Evolutionary conservation across 164 flowering plant species (phyloP), one percentile per base, ranked within the genome.

Genomic region (Vitis rotundifolia): DNA sequence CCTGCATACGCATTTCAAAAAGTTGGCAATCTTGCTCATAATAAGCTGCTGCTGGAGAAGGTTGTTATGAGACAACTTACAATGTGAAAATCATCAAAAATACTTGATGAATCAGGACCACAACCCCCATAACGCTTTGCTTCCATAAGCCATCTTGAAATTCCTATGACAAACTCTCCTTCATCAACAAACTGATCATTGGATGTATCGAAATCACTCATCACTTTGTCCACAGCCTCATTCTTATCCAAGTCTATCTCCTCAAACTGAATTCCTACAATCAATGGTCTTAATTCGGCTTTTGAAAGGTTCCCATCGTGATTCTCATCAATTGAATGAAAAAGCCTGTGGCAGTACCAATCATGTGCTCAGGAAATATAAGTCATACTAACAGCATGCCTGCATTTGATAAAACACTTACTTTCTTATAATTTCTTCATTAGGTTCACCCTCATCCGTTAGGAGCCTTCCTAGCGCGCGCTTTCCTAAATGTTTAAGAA

Each of bases 171-270:
- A 49, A 94, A 94, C 74, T 94, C 98, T 0, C 65, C 49, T 11
- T 53, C 28, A 18, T 81, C 83, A 66, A 94, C 59, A 13, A 8
- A 55, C 11, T 52, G 9, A 80, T 90, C 86, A 37, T 50, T 63
- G 22, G 89, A 76, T 1, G 82, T 79, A 76, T 94, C 98, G 64
- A 94, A 92, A 59, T 89, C 98, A 26, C 59, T 73, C 81, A 94
- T 77, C 11, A 90, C 61, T 73, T 81, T 89, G 0, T 22, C 61
- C 16, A 86, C 87, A 53, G 94, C 94, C 69, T 91, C 90, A 59
- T 88, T 80, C 59, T 62, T 47, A 67, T 89, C 78, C 68, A 89
- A 76, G 72, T 88, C 86, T 18, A 89, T 76, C 77, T 82, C 85
- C 22, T 85, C 83, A 70, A 91, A 87, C 22, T 74, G 82, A 52